Evolutionary conservation across 176 grass and related monocot species (phyloP).

Genomic region (Triticum turgidum): DNA sequence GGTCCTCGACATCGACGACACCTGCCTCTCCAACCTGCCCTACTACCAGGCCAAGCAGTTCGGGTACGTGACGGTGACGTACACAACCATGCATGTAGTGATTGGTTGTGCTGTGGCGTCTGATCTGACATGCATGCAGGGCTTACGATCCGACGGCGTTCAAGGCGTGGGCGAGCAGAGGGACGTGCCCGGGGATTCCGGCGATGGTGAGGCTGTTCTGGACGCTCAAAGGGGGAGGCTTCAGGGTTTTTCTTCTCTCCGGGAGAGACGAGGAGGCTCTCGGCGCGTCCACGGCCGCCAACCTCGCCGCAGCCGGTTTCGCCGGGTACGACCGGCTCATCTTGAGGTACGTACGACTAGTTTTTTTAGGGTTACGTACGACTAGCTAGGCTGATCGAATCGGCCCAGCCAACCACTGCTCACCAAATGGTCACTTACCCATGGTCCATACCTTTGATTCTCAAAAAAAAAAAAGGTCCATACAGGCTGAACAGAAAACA

Average conservation of each 20-base stretch:
- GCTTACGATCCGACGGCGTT: slow-evolving; percentile 70
- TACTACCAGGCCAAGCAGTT: slow-evolving; percentile 71
- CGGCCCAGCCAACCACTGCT: not conserved
- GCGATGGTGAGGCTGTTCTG: slow-evolving; percentile 49
- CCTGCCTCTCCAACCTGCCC: slow-evolving; percentile 71
- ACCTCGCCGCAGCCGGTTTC: slow-evolving; percentile 59
- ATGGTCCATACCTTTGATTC: not conserved
- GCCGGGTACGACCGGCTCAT: slow-evolving; percentile 66
- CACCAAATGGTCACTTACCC: not conserved
- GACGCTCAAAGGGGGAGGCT: slow-evolving; percentile 42
- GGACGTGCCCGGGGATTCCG: slow-evolving; percentile 56
- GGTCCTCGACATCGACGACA: slow-evolving; percentile 89
- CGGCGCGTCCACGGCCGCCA: slow-evolving; percentile 37
- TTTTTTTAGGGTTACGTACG: too few relatives aligned
- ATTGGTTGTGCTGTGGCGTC: too few relatives aligned
- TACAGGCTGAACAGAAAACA: not conserved
- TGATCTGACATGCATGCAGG: not conserved
- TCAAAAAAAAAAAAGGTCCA: too few relatives aligned
- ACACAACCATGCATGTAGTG: too few relatives aligned
- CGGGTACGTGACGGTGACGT: slow-evolving; percentile 39
- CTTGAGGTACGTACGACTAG: slow-evolving; percentile 46
- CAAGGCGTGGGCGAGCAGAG: slow-evolving; percentile 66
- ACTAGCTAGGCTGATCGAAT: not conserved
- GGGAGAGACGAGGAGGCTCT: slow-evolving; percentile 65
- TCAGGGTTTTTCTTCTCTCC: slow-evolving; percentile 62